Percentiles rank a stretch among this genome's conserved stretches.
Evolutionary conservation across 148 eudicot species (phyloP).

Genomic region (Silene conica): DNA sequence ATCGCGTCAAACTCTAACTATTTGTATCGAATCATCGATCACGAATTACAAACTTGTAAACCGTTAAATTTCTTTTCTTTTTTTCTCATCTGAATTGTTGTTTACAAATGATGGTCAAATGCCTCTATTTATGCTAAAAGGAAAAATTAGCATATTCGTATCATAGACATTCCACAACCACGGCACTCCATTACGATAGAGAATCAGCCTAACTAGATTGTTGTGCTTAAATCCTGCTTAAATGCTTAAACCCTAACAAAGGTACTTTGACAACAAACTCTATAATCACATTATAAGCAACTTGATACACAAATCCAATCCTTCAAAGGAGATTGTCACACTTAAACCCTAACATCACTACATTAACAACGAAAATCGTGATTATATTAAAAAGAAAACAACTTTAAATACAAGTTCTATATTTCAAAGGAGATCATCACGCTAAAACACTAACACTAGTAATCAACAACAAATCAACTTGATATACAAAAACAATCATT

Average conservation of each 20-base stretch:
- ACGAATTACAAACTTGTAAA: no score
- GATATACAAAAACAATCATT: neutral
- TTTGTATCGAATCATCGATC: no score
- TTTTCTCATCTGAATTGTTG: no score
- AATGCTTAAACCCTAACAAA: neutral
- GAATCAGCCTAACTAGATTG: neutral
- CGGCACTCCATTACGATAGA: neutral
- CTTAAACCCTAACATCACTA: neutral
- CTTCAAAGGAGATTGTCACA: neutral
- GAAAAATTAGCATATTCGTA: no score
- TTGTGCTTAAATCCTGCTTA: neutral
- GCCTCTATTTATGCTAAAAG: no score
- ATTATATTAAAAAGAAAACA: no score
- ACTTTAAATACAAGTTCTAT: no score
- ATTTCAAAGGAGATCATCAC: neutral
- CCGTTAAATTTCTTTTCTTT: no score
- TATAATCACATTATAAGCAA: neutral
- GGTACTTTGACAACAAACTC: neutral
- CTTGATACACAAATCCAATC: neutral
- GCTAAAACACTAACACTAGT: neutral
- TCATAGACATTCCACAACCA: neutral
- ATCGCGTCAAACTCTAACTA: no score
- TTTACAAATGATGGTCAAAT: no score
- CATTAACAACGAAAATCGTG: neutral
- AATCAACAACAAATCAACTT: neutral